Base-by-base conservation (phyloP, 352 stramenopile genomes). In the Saprolegnia diclina region DNA sequence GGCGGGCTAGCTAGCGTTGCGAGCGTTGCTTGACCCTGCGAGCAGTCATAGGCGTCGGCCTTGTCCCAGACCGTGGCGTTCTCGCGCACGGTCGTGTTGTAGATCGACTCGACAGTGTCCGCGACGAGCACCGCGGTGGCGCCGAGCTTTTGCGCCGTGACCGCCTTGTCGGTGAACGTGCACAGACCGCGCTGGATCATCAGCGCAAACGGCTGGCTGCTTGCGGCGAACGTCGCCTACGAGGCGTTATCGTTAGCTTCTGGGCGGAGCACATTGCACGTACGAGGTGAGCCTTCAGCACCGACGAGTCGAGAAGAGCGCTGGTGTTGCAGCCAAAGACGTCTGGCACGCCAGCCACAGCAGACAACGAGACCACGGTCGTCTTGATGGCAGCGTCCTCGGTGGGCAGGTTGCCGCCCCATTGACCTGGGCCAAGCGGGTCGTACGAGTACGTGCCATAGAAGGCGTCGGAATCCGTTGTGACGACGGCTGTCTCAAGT, bases 81-180 rank as follows among this genome's bases (percentile, higher is more conserved):
- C 5, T 64, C 57, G 4, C 46, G 40, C 32, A 69, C 72, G 26
- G 76, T 83, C 52, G 82, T 79, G 72, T 91, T 89, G 73, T 83
- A 85, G n/a, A 90, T 76, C 72, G 89, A 72, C 62, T 80, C 74
- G 21, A 82, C 75, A 42, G 83, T 91, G 73, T 94, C 86, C 16
- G 84, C 87, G 42, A 94, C 75, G 29, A 96, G 74, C 14, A 96
- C 67, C 35, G 85, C 80, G 14, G 75, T 71, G 4, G 86, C 86
- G 55, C 86, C 88, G 13, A 89, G 71, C 45, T 82, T 67, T 63
- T 92, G 77, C 3, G 88, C 88, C 61, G 85, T 82, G 44, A 77
- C 74, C 4, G 85, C 79, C 73, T 96, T 96, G 53, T 91, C 76
- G 2, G 77, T 74, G 71, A 90, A 96, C 7, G 83, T 79, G 76